Percentiles rank a stretch among this genome's conserved stretches.
Evolutionary conservation across 768 basidiomycete genomes (phyloP).

Genomic region (Amanita inopinata): DNA sequence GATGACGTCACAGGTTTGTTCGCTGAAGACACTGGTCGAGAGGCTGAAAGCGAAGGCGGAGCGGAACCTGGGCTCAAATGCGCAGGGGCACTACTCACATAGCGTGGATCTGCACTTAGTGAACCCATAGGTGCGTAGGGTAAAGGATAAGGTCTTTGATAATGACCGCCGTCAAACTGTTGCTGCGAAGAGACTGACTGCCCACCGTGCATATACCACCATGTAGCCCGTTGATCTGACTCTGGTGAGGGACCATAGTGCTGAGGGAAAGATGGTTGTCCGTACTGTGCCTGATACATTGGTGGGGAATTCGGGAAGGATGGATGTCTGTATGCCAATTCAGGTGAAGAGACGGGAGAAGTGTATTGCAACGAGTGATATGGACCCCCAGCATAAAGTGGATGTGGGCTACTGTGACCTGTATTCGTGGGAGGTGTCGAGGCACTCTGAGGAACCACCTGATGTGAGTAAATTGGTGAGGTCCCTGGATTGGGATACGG

Average conservation of each 20-base stretch:
- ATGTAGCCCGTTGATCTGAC: conserved; percentile 35
- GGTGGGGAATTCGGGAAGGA: conserved; percentile 25
- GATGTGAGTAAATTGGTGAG: conserved; percentile 20
- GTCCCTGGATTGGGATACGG: conserved; percentile 17
- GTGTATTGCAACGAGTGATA: conserved; percentile 29
- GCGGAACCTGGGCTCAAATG: conserved; percentile 16
- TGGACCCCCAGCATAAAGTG: conserved; percentile 17
- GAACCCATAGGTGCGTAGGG: conserved; percentile 19
- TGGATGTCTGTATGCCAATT: conserved; percentile 28
- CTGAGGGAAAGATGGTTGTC: conserved; percentile 26
- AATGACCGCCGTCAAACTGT: conserved; percentile 21
- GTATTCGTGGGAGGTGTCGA: conserved; percentile 17
- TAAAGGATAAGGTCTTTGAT: conserved; percentile 23
- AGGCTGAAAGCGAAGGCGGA: conserved; percentile 11
- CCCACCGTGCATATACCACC: conserved; percentile 41
- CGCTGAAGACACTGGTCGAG: conserved; percentile 1
- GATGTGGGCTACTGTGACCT: conserved; percentile 17
- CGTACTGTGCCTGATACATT: conserved; percentile 29
- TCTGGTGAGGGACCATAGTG: conserved; percentile 21
- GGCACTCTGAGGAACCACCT: conserved; percentile 17
- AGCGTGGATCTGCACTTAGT: conserved; percentile 17
- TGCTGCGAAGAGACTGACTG: conserved; percentile 14
- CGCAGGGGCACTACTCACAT: conserved; percentile 11
- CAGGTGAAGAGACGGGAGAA: conserved; percentile 19
- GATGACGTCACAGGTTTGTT: background rate